These are phyloP conservation scores for Nitzschia putrida DNA, from an alignment of 108 stramenopile species.

Conservation along the genomic window DNA sequence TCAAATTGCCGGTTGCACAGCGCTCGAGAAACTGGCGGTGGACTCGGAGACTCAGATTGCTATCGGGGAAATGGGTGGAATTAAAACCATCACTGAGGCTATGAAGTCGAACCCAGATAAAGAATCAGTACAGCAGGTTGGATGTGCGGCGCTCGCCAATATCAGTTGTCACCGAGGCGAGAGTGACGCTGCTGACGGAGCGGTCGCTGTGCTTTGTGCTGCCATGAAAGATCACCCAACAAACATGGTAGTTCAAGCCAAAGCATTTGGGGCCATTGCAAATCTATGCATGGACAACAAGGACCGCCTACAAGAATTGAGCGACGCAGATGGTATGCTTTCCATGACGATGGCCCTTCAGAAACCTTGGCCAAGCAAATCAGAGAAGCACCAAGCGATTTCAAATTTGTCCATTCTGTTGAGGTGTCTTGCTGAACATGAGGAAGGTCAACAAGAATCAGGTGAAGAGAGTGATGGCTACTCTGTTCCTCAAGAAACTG, in stretches of 20 bases:
- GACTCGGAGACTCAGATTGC: slow-evolving; percentile 44
- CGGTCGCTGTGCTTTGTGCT: slow-evolving; percentile 38
- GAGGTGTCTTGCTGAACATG: slow-evolving; percentile 30
- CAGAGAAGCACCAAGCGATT: slow-evolving; percentile 42
- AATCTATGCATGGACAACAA: slow-evolving; percentile 53
- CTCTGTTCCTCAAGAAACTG: background rate
- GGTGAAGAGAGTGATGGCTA: slow-evolving; percentile 9
- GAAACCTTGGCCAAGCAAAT: slow-evolving; percentile 40
- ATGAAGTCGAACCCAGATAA: slow-evolving; percentile 51
- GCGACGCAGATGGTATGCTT: slow-evolving; percentile 40
- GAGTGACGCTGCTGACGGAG: slow-evolving; percentile 45
- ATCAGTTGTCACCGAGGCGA: slow-evolving; percentile 36
- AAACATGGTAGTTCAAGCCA: slow-evolving; percentile 55
- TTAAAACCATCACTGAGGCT: slow-evolving; percentile 51
- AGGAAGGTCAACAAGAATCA: slow-evolving; percentile 4
- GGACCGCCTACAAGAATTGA: slow-evolving; percentile 36
- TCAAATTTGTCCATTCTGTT: slow-evolving; percentile 35
- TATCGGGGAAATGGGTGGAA: slow-evolving; percentile 50
- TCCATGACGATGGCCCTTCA: slow-evolving; percentile 50
- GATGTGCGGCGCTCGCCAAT: slow-evolving; percentile 59
- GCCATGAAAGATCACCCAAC: slow-evolving; percentile 52
- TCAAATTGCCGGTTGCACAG: slow-evolving; percentile 36
- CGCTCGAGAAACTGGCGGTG: slow-evolving; percentile 41
- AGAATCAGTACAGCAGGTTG: slow-evolving; percentile 54
- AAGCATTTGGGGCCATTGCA: slow-evolving; percentile 57